Conservation (phyloP, 768 basidiomycete genomes). For the Kwoniella sp. region DNA sequence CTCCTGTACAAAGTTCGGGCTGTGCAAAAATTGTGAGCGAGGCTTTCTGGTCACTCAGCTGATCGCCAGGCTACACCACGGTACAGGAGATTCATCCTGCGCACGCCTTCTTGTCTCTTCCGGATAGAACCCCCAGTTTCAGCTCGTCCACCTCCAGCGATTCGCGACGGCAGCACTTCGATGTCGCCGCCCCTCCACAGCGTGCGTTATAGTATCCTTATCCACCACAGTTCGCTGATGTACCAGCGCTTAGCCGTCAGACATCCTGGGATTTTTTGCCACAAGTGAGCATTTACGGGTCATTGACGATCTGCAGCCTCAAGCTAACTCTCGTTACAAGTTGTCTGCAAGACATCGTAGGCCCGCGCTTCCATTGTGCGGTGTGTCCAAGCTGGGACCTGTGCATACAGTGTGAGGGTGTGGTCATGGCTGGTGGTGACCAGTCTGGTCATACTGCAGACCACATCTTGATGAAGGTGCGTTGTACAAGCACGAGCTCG, state of each 20-base stretch:
- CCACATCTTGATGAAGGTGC: slow-evolving; percentile 91
- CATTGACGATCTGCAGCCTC: neutral
- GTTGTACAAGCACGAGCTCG: neutral
- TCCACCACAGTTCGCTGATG: no score
- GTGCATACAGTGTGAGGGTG: slow-evolving; percentile 47
- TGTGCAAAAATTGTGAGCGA: slow-evolving; percentile 69
- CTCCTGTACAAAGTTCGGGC: slow-evolving; percentile 69
- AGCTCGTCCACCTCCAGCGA: no score
- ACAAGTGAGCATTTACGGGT: slow-evolving; percentile 61
- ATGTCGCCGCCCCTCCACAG: no score
- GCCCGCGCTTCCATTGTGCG: slow-evolving; percentile 87
- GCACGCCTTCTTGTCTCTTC: slow-evolving; percentile 76
- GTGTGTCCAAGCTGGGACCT: slow-evolving; percentile 61
- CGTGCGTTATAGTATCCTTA: no score
- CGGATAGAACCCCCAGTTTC: no score
- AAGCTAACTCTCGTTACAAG: slow-evolving; percentile 51
- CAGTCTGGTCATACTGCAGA: slow-evolving; percentile 44
- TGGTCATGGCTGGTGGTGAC: slow-evolving; percentile 12
- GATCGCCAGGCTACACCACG: slow-evolving; percentile 57
- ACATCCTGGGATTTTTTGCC: slow-evolving; percentile 77
- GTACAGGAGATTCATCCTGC: slow-evolving; percentile 88
- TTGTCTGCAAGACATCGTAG: slow-evolving; percentile 82
- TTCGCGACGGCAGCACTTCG: no score
- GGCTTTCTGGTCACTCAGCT: neutral
- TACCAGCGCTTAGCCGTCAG: slow-evolving; percentile 8